Evolutionary conservation across 176 grass and related monocot species (phyloP), one percentile per base, ranked within the genome.

Genomic region (Eremochloa ophiuroides): DNA sequence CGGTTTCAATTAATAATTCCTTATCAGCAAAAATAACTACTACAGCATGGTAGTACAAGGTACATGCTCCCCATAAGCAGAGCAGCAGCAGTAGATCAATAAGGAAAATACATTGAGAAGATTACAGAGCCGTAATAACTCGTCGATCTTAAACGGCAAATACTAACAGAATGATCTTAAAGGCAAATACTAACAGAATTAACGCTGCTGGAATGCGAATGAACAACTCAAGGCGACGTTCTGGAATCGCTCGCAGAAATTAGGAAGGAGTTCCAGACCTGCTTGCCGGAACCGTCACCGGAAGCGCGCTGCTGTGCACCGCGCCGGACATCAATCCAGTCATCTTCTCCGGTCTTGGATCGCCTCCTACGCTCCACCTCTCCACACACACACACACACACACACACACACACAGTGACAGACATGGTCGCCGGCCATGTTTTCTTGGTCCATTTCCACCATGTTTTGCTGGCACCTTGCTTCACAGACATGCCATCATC

Each of bases 201-300:
- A 79, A 79, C 25, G 7, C 4, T 16, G 26, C n/a, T n/a, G n/a
- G 7, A 60, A 73, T 43, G 30, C 10, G 47, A 59, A 8, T 64
- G 69, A 62, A 41, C 62, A 17, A 69, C 82, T 69, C 46, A 38
- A 7, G 29, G 16, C 20, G 29, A 17, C 28, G 18, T 51, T 44
- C 77, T 76, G 62, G 53, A 85, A 71, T 81, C 42, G 77, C 53
- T 16, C 22, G 63, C 41, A 3, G 77, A 71, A 85, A 89, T 69
- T 69, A 69, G 81, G 28, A 10, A 69, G 81, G 28, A 10, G 20
- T n/a, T 67, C 30, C 30, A 8, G 5, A 26, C 61, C 42, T 11
- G 62, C 10, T 0, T 10, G 10, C 23, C 68, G 43, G 69, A 44
- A 9, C 47, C 25, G 26, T 47, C 42, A 44, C 41, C 13, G 14